phyloP scores from a whole-genome alignment of 345 rosid species.

The Hirschfeldia incana region DNA sequence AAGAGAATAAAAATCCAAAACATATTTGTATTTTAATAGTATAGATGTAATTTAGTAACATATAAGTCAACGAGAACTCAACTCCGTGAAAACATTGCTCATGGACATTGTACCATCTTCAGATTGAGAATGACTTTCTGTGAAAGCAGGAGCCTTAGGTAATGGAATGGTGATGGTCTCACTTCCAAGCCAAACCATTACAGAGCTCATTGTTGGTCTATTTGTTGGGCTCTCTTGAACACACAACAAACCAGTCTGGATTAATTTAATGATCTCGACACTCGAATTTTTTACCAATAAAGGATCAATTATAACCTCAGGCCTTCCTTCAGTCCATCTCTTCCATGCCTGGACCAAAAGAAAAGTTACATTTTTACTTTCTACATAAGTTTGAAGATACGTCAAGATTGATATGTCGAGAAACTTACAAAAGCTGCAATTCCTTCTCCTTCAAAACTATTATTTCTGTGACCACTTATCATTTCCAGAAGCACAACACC shows the following conservation, averaged over 20 bases:
- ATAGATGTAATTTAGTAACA: not conserved
- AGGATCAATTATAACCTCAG: not conserved
- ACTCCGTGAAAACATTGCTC: not conserved
- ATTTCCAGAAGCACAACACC: slow-evolving; percentile 44
- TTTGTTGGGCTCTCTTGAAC: slow-evolving; percentile 14
- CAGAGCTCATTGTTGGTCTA: not conserved
- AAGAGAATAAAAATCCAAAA: too few species aligned
- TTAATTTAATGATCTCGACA: not conserved
- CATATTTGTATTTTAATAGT: too few species aligned
- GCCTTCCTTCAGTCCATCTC: not conserved
- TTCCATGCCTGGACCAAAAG: not conserved
- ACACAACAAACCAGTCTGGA: slow-evolving; percentile 2
- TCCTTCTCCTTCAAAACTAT: slow-evolving; percentile 29
- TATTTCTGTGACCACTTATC: slow-evolving; percentile 24
- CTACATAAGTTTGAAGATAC: not conserved
- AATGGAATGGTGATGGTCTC: not conserved
- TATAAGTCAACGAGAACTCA: not conserved
- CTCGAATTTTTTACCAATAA: not conserved
- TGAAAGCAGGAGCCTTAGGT: not conserved
- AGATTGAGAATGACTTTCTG: not conserved
- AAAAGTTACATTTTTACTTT: not conserved
- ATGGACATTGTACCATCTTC: not conserved
- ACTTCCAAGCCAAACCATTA: slow-evolving; percentile 1
- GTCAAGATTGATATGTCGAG: not conserved
- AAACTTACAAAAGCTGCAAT: slow-evolving; percentile 15